A percentile compares a stretch with the other conserved stretches of the same genome.
These are phyloP conservation scores for Schizosaccharomyces pombe DNA, from an alignment of 805 yeast species.

Conservation along the genomic window DNA sequence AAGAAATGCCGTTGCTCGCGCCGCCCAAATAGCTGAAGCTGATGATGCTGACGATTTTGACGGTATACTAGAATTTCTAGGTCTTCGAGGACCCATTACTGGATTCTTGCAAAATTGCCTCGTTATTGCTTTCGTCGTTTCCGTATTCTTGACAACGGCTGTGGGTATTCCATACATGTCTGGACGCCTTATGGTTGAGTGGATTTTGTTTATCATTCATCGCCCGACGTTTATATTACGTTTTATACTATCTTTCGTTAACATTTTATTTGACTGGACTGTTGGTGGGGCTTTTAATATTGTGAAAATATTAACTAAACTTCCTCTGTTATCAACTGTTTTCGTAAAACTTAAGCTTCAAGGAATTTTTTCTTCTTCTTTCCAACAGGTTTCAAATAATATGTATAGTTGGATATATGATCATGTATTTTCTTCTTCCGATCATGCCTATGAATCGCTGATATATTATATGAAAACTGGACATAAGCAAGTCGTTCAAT, in stretches of 20 bases:
- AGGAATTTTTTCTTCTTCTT: neutral
- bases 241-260: slow-evolving; percentile 4
- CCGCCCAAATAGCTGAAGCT: slow-evolving; percentile 3
- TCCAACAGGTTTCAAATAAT: neutral
- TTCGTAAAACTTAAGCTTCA: slow-evolving; percentile 1
- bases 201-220: slow-evolving; percentile 7
- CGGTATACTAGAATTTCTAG: slow-evolving; percentile 14
- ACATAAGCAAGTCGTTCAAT: neutral
- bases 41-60: slow-evolving; percentile 13
- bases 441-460: neutral
- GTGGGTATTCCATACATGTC: neutral
- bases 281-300: slow-evolving; percentile 7
- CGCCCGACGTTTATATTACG: slow-evolving; percentile 7
- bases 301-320: neutral
- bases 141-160: slow-evolving; percentile 7
- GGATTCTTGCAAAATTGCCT: slow-evolving; percentile 10
- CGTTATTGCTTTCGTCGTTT: slow-evolving; percentile 9
- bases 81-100: slow-evolving; percentile 12
- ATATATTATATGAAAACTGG: neutral
- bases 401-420: neutral
- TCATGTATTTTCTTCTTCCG: neutral
- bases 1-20: neutral
- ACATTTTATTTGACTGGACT: slow-evolving; percentile 6
- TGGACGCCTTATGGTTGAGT: slow-evolving; percentile 12
- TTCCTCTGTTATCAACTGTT: slow-evolving; percentile 2